phyloP scores from a whole-genome alignment of 1,284 basidiomycete genomes.

The Melampsora larici-populina region DNA sequence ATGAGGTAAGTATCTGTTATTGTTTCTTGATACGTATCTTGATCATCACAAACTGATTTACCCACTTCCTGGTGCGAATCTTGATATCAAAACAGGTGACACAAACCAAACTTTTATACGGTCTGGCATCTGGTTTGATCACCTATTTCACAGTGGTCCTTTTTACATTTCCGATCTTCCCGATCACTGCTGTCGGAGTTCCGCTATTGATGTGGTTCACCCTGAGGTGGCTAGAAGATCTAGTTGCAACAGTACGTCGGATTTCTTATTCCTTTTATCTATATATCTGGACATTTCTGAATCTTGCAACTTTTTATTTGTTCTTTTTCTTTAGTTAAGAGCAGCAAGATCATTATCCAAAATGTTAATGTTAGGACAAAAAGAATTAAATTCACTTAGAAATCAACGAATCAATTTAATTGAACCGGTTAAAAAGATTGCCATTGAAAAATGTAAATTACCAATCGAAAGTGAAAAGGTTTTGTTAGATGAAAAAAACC shows the following conservation, averaged over 20 bases:
- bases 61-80: not conserved
- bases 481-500: constrained; percentile 56
- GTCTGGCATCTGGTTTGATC: constrained; percentile 65
- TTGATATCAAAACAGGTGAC: constrained; percentile 61
- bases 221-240: constrained; percentile 78
- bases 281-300: not conserved
- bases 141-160: constrained; percentile 63
- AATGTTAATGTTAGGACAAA: constrained; percentile 65
- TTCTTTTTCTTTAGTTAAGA: constrained; percentile 57
- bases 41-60: not conserved
- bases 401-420: constrained; percentile 62
- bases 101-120: constrained; percentile 79
- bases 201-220: constrained; percentile 79
- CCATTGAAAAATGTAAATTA: constrained; percentile 63
- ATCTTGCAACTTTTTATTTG: not conserved
- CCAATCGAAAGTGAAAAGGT: constrained; percentile 67
- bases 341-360: constrained; percentile 65
- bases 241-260: constrained; percentile 61
- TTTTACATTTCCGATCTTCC: constrained; percentile 63
- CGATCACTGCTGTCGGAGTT: constrained; percentile 61
- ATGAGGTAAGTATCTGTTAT: constrained; percentile 19
- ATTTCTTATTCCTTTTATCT: not conserved
- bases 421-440: constrained; percentile 64
- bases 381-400: constrained; percentile 60
- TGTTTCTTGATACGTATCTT: not conserved